Evolutionary conservation across 345 rosid genomes (phyloP).

Genomic region (Eucalyptus sp.): DNA sequence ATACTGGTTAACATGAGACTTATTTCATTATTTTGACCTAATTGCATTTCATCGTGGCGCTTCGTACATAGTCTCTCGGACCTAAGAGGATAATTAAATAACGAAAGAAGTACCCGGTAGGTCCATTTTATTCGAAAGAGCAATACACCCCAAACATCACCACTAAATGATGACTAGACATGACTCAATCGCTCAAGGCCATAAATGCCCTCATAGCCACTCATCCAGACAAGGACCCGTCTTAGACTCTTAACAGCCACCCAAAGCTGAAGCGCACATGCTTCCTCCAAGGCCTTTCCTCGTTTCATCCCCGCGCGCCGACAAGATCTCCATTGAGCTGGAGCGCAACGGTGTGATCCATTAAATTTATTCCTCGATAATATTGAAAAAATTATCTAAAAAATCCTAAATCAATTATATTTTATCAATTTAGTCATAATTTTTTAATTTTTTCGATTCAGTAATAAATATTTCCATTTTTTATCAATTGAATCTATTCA

Average conservation of each 20-base stretch:
- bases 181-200: not conserved
- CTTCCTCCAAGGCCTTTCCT: conserved; percentile 23
- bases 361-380: too few relatives aligned
- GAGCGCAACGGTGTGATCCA: not conserved
- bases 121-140: not conserved
- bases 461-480: too few relatives aligned
- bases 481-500: too few relatives aligned
- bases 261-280: not conserved
- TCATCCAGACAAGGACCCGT: not conserved
- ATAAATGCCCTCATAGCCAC: not conserved
- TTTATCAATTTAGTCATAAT: too few relatives aligned
- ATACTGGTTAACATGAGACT: not conserved
- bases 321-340: conserved; percentile 6
- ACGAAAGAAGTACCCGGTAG: not conserved
- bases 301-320: conserved; percentile 12
- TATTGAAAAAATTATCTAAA: too few relatives aligned
- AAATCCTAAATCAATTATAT: too few relatives aligned
- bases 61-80: not conserved
- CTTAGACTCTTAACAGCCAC: too few relatives aligned
- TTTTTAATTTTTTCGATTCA: too few relatives aligned
- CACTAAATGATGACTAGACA: not conserved
- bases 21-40: too few relatives aligned
- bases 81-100: too few relatives aligned
- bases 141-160: not conserved
- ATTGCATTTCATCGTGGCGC: too few relatives aligned